Conservation (phyloP, 768 basidiomycete species). For the Amanita pallidorosea region DNA sequence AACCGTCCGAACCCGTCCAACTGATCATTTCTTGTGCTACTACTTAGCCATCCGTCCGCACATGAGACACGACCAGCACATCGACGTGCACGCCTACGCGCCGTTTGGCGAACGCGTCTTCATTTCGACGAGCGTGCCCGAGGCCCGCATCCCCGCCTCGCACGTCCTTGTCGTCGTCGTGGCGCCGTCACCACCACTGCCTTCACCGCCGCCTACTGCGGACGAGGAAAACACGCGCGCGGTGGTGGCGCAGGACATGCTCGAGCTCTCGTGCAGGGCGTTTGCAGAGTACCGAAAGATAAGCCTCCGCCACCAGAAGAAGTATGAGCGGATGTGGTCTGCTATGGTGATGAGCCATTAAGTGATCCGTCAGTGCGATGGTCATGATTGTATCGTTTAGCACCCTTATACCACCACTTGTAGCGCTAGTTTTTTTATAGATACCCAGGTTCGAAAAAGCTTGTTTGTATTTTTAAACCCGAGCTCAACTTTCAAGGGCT, state of each 20-base stretch:
- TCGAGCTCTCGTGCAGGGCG: slow-evolving; percentile 52
- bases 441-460: too few relatives aligned
- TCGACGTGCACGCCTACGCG: slow-evolving; percentile 56
- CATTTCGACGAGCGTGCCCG: slow-evolving; percentile 46
- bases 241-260: slow-evolving; percentile 35
- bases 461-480: too few relatives aligned
- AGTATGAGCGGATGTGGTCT: slow-evolving; percentile 48
- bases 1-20: too few relatives aligned
- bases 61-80: slow-evolving; percentile 39
- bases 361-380: not conserved
- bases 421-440: too few relatives aligned
- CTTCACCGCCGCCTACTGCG: not conserved
- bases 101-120: slow-evolving; percentile 61
- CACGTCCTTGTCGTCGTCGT: slow-evolving; percentile 52
- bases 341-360: slow-evolving; percentile 1
- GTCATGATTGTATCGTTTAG: too few relatives aligned
- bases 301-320: slow-evolving; percentile 38
- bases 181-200: too few relatives aligned
- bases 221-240: slow-evolving; percentile 9
- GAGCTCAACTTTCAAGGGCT: too few relatives aligned
- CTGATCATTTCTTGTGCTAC: too few relatives aligned
- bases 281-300: slow-evolving; percentile 49
- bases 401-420: too few relatives aligned
- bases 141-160: slow-evolving; percentile 48
- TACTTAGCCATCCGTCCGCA: slow-evolving; percentile 56